Evolutionary conservation across 2,329 filamentous ascomycete species (phyloP).

Genomic region (Colletotrichum sp.): DNA sequence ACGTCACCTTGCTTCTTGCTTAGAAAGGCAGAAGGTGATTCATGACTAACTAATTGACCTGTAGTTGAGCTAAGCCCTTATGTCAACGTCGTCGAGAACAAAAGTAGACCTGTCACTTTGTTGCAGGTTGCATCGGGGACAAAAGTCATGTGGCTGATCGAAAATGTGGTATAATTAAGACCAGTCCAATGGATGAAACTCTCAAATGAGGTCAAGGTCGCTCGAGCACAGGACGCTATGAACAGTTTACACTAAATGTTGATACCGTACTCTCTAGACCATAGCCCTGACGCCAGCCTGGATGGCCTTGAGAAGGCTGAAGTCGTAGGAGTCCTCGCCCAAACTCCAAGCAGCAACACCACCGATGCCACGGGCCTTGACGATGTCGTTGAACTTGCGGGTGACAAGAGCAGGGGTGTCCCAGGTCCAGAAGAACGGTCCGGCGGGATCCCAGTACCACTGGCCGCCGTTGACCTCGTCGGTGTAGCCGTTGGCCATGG

Average conservation of each 20-base stretch:
- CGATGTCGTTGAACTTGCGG: constrained; percentile 50
- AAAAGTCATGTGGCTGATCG: neutral
- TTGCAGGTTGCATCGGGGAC: neutral
- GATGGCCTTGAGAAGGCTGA: constrained; percentile 48
- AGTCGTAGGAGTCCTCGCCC: constrained; percentile 51
- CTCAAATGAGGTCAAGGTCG: neutral
- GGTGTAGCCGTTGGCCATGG: constrained; percentile 42
- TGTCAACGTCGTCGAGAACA: neutral
- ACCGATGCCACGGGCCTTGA: constrained; percentile 45
- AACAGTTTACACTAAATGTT: neutral
- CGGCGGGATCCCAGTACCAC: constrained; percentile 56
- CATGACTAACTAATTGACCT: neutral
- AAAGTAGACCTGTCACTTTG: neutral
- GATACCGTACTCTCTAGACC: neutral
- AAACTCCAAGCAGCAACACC: constrained; percentile 61
- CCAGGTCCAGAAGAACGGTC: constrained; percentile 59
- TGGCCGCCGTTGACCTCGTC: constrained; percentile 56
- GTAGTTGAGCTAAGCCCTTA: neutral
- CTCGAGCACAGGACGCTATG: neutral
- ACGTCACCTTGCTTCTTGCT: neutral
- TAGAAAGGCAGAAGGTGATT: neutral
- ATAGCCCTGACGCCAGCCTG: constrained; percentile 29
- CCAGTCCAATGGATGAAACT: neutral
- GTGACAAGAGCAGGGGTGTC: constrained; percentile 54
- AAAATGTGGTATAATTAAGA: neutral